Evolutionary conservation across 805 yeast genomes (phyloP).

Genomic region (Wickerhamiella musiphila): DNA sequence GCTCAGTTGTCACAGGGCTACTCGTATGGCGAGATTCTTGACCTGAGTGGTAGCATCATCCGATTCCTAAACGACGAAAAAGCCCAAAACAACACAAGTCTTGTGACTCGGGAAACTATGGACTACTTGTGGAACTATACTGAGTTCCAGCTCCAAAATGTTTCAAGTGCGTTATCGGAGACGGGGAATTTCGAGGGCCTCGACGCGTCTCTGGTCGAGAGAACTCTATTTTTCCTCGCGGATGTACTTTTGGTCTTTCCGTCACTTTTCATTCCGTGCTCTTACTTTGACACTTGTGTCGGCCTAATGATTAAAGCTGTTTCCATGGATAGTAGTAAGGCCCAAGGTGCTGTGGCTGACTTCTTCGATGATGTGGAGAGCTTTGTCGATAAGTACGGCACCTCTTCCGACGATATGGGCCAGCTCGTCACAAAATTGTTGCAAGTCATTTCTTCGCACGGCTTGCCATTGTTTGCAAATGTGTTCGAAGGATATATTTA

Average conservation of each 20-base stretch:
- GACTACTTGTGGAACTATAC: neutral
- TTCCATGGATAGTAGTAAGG: conserved; percentile 41
- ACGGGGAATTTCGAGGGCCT: neutral
- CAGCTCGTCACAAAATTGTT: neutral
- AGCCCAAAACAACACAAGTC: neutral
- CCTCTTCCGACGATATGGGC: neutral
- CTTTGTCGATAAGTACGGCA: neutral
- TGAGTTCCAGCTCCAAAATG: neutral
- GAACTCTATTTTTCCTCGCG: neutral
- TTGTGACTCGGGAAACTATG: neutral
- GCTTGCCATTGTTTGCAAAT: conserved; percentile 5
- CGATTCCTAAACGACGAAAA: neutral
- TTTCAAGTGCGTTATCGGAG: neutral
- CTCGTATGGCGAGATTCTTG: neutral
- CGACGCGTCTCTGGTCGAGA: neutral
- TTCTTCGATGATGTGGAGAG: conserved; percentile 52
- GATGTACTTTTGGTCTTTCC: neutral
- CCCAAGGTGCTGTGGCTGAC: conserved; percentile 52
- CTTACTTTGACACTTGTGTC: conserved; percentile 23
- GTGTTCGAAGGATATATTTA: conserved; percentile 41
- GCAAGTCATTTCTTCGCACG: neutral
- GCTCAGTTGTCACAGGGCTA: neutral
- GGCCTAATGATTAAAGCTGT: conserved; percentile 15
- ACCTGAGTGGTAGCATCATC: neutral
- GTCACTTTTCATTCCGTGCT: neutral